These are phyloP conservation scores for Ustilago trichophora DNA, from an alignment of 1,284 basidiomycete species.

Conservation along the genomic window DNA sequence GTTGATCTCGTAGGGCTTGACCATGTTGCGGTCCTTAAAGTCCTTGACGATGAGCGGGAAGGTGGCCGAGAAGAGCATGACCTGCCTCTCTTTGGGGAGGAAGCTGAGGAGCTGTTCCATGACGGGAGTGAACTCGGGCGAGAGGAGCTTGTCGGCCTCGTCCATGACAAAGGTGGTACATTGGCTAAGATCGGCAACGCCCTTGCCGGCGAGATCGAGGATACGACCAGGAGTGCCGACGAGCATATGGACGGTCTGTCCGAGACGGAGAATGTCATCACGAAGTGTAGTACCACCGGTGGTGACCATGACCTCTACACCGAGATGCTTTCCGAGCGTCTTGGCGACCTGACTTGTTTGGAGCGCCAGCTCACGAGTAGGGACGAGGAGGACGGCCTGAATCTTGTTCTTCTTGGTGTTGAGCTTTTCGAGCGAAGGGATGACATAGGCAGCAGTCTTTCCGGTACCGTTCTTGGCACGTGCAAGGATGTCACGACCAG, in stretches of 20 bases:
- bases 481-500: conserved; percentile 79
- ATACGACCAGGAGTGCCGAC: conserved; percentile 97
- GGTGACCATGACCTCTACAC: conserved; percentile 96
- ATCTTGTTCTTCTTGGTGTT: conserved; percentile 87
- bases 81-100: conserved; percentile 86
- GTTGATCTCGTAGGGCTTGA: conserved; percentile 95
- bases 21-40: conserved; percentile 99
- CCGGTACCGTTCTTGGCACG: conserved; percentile 70
- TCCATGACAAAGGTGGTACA: conserved; percentile 87
- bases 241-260: conserved; percentile 90
- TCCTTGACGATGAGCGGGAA: conserved; percentile 99
- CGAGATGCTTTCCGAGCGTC: conserved; percentile 93
- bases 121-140: conserved; percentile 96
- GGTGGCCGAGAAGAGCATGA: conserved; percentile 98
- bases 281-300: conserved; percentile 97
- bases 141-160: conserved; percentile 97
- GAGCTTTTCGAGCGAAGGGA: conserved; percentile 92
- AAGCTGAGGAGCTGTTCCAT: conserved; percentile 93
- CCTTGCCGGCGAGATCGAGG: conserved; percentile 91
- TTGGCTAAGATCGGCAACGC: conserved; percentile 90
- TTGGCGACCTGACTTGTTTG: conserved; percentile 97
- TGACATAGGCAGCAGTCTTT: conserved; percentile 98
- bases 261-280: conserved; percentile 89
- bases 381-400: conserved; percentile 71
- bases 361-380: conserved; percentile 65